Percentiles rank a stretch among this genome's conserved stretches.
phyloP scores from a whole-genome alignment of 352 stramenopile species.

The Phytophthora sp. region DNA sequence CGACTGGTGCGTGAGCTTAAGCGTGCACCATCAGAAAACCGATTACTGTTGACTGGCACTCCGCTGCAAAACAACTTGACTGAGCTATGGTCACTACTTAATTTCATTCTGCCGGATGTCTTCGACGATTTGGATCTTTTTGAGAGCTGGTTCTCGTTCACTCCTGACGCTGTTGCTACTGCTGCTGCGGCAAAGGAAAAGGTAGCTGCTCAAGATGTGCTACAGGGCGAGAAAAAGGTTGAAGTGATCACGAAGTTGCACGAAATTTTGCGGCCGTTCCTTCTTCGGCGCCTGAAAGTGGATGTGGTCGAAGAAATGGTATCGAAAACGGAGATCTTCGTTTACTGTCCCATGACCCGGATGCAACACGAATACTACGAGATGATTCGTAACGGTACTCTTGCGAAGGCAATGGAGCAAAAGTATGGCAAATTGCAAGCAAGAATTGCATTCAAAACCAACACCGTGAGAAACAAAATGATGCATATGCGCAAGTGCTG shows the following conservation, averaged over 20 bases:
- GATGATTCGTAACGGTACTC: slow-evolving; percentile 90
- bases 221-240: slow-evolving; percentile 92
- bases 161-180: slow-evolving; percentile 75
- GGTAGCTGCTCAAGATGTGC: slow-evolving; percentile 81
- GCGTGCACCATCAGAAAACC: slow-evolving; percentile 90
- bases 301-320: slow-evolving; percentile 95
- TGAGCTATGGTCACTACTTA: slow-evolving; percentile 98
- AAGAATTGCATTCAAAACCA: slow-evolving; percentile 51
- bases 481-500: slow-evolving; percentile 89
- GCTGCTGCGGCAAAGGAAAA: slow-evolving; percentile 63
- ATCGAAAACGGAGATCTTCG: slow-evolving; percentile 97
- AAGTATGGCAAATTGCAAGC: slow-evolving; percentile 77
- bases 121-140: slow-evolving; percentile 99
- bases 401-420: slow-evolving; percentile 87
- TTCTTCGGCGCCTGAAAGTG: slow-evolving; percentile 96
- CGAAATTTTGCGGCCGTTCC: slow-evolving; percentile 97
- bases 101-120: slow-evolving; percentile 97
- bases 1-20: slow-evolving; percentile 96
- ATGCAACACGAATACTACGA: slow-evolving; percentile 95
- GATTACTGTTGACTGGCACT: slow-evolving; percentile 95
- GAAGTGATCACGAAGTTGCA: slow-evolving; percentile 96
- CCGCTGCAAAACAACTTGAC: slow-evolving; percentile 98
- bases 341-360: slow-evolving; percentile 96
- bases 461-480: slow-evolving; percentile 71
- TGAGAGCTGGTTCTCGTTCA: slow-evolving; percentile 98